Base-by-base conservation (phyloP, 2,329 filamentous ascomycete species). In the Cordyceps javanica region DNA sequence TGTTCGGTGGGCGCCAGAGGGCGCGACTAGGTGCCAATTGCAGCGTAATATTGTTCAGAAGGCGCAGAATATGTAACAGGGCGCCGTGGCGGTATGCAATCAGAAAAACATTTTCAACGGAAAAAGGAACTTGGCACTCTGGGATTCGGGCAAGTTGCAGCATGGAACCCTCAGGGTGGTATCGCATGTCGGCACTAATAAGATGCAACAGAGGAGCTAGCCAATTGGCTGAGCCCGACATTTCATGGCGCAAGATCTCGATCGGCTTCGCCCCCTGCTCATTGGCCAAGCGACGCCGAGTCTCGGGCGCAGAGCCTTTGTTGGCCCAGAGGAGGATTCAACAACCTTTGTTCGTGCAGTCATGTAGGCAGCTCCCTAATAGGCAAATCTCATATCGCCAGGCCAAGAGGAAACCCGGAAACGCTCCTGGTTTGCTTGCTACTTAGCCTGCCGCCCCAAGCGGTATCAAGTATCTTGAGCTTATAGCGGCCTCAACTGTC, bases 1-100 rank as follows among this genome's bases (percentile, higher is more conserved):
- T 55, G 39, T 45, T 55, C 19, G 9, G 41, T 32, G 41, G 52
- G 52, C 28, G 52, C 28, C 19, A 46, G 52, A 55, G 52, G 52
- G 52, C 52, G 52, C 52, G 7, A 21, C 28, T 30, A 21, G 41
- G 38, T 34, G 50, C 34, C 50, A 34, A 6, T 32, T 53, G 36
- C 34, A 6, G 30, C n/a, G 25, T 44, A 19, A n/a, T 1, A 14
- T 10, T 44, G 51, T 44, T 42, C 28, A 45, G 52, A 55, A 46
- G 52, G 52, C 52, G 52, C 50, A 9, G 7, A 21, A 30, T 25
- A n/a, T 50, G 48, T 50, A 21, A 21, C 8, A 4, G 34, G 19
- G 10, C 19, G 30, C 16, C n/a, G 23, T 21, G 21, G 36, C 36
- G 36, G 36, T 14, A 9, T n/a, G 11, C 14, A 11, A 52, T 39